A percentile compares a stretch with the other conserved stretches of the same genome.
Conservation (phyloP, 176 grass and related monocot genomes). For the Musa itinerans region DNA sequence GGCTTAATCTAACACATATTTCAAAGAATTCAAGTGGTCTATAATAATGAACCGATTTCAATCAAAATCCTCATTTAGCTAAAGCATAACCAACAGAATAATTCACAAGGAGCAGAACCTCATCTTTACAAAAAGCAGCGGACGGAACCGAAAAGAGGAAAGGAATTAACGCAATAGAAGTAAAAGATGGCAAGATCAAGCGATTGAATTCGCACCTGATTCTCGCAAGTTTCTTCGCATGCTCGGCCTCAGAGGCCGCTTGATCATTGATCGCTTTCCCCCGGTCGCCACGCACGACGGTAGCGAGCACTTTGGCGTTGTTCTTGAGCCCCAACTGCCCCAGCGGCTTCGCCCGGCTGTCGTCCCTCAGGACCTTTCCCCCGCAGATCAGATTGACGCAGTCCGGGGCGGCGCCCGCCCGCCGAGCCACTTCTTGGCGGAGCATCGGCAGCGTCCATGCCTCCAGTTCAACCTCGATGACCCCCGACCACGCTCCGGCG, state of each 20-base stretch:
- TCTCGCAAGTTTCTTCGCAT: constrained; percentile 40
- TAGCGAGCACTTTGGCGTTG: constrained; percentile 73
- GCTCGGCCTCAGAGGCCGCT: constrained; percentile 60
- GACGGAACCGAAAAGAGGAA: background rate
- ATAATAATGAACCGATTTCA: background rate
- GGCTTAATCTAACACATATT: background rate
- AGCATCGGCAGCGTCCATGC: constrained; percentile 79
- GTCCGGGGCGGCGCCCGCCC: constrained; percentile 37
- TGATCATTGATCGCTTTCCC: constrained; percentile 8
- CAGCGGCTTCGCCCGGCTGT: constrained; percentile 20
- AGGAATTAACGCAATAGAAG: background rate
- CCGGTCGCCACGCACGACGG: constrained; percentile 28
- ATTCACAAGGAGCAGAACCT: background rate
- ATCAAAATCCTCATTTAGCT: too few relatives aligned
- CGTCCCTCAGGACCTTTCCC: constrained; percentile 75
- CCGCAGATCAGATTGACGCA: constrained; percentile 80
- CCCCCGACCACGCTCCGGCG: constrained; percentile 67
- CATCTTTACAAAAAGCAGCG: background rate
- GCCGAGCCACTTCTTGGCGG: constrained; percentile 71
- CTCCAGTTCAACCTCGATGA: constrained; percentile 49
- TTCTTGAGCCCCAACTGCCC: constrained; percentile 49
- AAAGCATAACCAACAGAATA: background rate
- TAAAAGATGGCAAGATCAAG: background rate
- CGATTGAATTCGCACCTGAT: constrained; percentile 39
- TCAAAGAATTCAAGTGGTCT: background rate